phyloP scores from a whole-genome alignment of 345 rosid species.

The Lepidium aucheri region DNA sequence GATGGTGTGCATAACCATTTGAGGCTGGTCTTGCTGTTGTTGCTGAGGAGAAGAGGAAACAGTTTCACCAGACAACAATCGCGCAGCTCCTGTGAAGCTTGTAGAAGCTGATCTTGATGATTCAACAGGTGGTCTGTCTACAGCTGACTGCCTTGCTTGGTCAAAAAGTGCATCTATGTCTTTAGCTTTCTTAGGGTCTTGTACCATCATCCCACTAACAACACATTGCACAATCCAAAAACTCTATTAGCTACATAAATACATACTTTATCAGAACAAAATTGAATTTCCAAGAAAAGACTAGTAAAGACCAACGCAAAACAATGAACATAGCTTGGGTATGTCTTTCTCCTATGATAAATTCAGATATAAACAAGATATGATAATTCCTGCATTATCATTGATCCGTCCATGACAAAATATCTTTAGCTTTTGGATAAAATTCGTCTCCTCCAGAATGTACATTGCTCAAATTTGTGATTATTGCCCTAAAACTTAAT shows the following conservation, averaged over 20 bases:
- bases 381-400: neutral
- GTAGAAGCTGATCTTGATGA: conserved; percentile 52
- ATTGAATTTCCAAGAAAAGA: neutral
- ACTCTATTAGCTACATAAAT: neutral
- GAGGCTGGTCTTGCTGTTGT: conserved; percentile 38
- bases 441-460: neutral
- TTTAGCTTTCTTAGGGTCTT: conserved; percentile 59
- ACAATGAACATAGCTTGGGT: neutral
- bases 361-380: neutral
- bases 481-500: neutral
- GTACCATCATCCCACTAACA: conserved; percentile 85
- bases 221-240: neutral
- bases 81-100: conserved; percentile 69
- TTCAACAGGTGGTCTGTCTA: conserved; percentile 55
- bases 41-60: conserved; percentile 47
- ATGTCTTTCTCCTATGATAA: neutral
- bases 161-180: conserved; percentile 62
- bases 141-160: conserved; percentile 61
- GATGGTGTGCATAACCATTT: conserved; percentile 49
- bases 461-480: neutral
- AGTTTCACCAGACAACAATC: conserved; percentile 71
- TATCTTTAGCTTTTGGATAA: neutral
- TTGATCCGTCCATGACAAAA: neutral
- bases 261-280: neutral
- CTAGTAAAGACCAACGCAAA: neutral